Conservation (phyloP, 768 basidiomycete species). For the Sistotremastrum niveocremeum region DNA sequence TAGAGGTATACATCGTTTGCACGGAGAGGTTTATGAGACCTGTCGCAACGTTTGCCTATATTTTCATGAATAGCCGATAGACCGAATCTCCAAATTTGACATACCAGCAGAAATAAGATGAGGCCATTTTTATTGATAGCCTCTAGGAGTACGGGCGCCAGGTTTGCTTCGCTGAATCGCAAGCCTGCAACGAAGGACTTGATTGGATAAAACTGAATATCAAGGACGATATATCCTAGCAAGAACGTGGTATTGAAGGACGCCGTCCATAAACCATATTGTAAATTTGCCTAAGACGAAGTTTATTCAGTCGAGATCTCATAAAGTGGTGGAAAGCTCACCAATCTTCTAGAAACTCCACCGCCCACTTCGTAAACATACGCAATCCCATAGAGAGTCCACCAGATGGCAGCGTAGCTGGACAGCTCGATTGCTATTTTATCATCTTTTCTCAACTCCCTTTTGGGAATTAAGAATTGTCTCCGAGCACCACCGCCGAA, state of each 20-base stretch:
- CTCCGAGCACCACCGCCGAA: constrained; percentile 25
- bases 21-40: constrained; percentile 73
- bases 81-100: constrained; percentile 15
- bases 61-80: background rate
- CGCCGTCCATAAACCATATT: constrained; percentile 80
- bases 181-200: constrained; percentile 2
- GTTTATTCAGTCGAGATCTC: background rate
- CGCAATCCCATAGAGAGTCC: constrained; percentile 37
- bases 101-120: constrained; percentile 64
- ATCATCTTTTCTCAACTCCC: constrained; percentile 26
- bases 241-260: constrained; percentile 85
- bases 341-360: constrained; percentile 48
- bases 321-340: constrained; percentile 16
- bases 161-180: constrained; percentile 10
- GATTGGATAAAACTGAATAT: constrained; percentile 51
- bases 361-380: constrained; percentile 20
- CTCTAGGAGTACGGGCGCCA: constrained; percentile 45
- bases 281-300: constrained; percentile 56
- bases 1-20: constrained; percentile 64
- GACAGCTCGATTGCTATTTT: constrained; percentile 67
- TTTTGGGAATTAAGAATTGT: no score
- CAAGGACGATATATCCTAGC: constrained; percentile 64
- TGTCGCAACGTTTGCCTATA: constrained; percentile 76
- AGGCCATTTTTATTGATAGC: constrained; percentile 78
- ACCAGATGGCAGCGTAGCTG: constrained; percentile 71